A percentile compares a stretch with the other conserved stretches of the same genome.
phyloP scores from a whole-genome alignment of 75 land plant species.

The Pseudotsuga menziesii region DNA sequence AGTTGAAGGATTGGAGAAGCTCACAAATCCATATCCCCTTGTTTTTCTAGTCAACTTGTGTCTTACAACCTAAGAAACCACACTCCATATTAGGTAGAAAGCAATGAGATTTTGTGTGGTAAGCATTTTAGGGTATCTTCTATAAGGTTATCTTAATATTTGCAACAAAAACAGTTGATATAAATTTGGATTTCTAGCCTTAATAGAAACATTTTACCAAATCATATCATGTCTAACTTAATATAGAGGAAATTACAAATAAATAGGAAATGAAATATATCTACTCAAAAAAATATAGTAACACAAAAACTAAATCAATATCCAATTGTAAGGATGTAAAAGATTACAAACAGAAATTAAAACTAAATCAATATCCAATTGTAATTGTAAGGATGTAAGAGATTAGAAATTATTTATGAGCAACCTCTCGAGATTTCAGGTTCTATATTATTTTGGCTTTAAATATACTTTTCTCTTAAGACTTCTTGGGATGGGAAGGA shows the following conservation, averaged over 20 bases:
- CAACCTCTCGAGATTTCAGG: not conserved
- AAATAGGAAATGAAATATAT: too few relatives aligned
- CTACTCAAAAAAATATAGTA: not conserved
- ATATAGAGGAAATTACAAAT: not conserved
- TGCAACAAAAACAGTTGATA: not conserved
- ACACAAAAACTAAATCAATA: not conserved
- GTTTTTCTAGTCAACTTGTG: slow-evolving; percentile 98
- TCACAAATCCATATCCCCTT: slow-evolving; percentile 93
- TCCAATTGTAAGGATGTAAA: too few relatives aligned
- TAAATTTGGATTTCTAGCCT: not conserved
- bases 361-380: not conserved
- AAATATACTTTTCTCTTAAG: not conserved
- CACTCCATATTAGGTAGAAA: not conserved
- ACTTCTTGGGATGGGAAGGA: not conserved
- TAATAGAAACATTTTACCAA: not conserved
- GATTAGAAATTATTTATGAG: not conserved
- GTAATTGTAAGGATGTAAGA: not conserved
- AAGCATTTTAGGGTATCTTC: not conserved
- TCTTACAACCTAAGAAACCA: slow-evolving; percentile 71
- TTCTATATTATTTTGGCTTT: not conserved
- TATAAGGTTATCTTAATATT: not conserved
- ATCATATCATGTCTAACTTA: not conserved
- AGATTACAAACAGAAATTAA: too few relatives aligned
- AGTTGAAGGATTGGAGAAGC: slow-evolving; percentile 86
- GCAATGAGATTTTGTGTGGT: not conserved